phyloP scores from a whole-genome alignment of 192 early-diverging fungal genomes.

The Lobulomyces angularis region DNA sequence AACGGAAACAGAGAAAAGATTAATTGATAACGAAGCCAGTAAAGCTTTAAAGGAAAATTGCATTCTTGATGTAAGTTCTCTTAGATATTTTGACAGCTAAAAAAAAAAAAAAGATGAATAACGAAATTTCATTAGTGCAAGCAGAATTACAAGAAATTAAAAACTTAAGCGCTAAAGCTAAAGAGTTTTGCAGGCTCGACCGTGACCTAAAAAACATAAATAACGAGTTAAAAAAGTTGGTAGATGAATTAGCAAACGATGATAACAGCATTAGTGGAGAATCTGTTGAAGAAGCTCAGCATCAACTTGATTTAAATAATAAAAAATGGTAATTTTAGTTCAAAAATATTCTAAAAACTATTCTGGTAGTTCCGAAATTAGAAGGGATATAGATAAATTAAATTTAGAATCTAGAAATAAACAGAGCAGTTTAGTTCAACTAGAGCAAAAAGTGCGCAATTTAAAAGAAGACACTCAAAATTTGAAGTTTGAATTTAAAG shows the following conservation, averaged over 20 bases:
- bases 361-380: conserved; percentile 19
- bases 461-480: conserved; percentile 16
- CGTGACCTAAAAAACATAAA: conserved; percentile 23
- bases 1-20: too few species aligned
- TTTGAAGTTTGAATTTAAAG: conserved; percentile 21
- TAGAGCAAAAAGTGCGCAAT: conserved; percentile 19
- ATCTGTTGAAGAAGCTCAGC: conserved; percentile 55
- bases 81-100: conserved; percentile 2
- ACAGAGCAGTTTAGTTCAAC: conserved; percentile 34
- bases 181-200: conserved; percentile 19
- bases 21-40: too few species aligned
- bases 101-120: conserved; percentile 9
- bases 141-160: conserved; percentile 14
- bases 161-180: conserved; percentile 21
- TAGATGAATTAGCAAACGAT: conserved; percentile 29
- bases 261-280: conserved; percentile 55
- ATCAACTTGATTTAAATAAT: conserved; percentile 35
- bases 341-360: background rate
- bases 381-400: conserved; percentile 39
- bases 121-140: conserved; percentile 12
- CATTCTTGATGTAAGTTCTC: conserved; percentile 15
- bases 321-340: conserved; percentile 24
- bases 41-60: conserved; percentile 19
- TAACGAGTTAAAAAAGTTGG: conserved; percentile 32
- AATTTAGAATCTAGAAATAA: conserved; percentile 34